These are phyloP conservation scores for Aureobasidium lini DNA, from an alignment of 2,329 filamentous ascomycete species.

Conservation along the genomic window DNA sequence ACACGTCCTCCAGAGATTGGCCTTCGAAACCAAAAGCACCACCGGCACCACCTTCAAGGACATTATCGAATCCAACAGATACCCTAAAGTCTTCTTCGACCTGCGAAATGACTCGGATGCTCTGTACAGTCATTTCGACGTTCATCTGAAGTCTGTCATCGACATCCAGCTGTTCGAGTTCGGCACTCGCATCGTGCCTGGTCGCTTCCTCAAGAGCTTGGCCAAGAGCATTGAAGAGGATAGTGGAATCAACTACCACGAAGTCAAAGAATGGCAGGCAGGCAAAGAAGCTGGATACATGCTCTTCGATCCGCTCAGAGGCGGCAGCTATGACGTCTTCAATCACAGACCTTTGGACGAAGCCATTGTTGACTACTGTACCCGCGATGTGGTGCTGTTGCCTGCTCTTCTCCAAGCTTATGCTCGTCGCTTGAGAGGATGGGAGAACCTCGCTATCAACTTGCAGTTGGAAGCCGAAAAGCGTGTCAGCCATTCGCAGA, in stretches of 20 bases:
- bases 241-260: slow-evolving; percentile 5
- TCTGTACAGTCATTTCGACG: slow-evolving; percentile 38
- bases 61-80: slow-evolving; percentile 38
- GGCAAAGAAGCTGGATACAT: slow-evolving; percentile 31
- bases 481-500: slow-evolving; percentile 28
- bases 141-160: slow-evolving; percentile 38
- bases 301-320: slow-evolving; percentile 36
- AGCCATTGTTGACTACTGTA: slow-evolving; percentile 40
- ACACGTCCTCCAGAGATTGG: slow-evolving; percentile 27
- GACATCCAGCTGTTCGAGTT: slow-evolving; percentile 54
- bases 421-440: slow-evolving; percentile 15
- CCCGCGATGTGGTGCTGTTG: slow-evolving; percentile 39
- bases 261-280: slow-evolving; percentile 22
- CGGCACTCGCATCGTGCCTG: slow-evolving; percentile 26
- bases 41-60: slow-evolving; percentile 26
- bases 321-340: slow-evolving; percentile 43
- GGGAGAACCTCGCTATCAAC: slow-evolving; percentile 20
- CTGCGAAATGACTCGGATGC: slow-evolving; percentile 53
- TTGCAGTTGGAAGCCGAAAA: slow-evolving; percentile 23
- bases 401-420: slow-evolving; percentile 25
- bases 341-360: slow-evolving; percentile 36
- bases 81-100: slow-evolving; percentile 51
- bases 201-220: slow-evolving; percentile 29
- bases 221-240: slow-evolving; percentile 33
- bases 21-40: slow-evolving; percentile 33